These are phyloP conservation scores for Candida buenavistaensis DNA, from an alignment of 1,139 yeast species.

Conservation along the genomic window DNA sequence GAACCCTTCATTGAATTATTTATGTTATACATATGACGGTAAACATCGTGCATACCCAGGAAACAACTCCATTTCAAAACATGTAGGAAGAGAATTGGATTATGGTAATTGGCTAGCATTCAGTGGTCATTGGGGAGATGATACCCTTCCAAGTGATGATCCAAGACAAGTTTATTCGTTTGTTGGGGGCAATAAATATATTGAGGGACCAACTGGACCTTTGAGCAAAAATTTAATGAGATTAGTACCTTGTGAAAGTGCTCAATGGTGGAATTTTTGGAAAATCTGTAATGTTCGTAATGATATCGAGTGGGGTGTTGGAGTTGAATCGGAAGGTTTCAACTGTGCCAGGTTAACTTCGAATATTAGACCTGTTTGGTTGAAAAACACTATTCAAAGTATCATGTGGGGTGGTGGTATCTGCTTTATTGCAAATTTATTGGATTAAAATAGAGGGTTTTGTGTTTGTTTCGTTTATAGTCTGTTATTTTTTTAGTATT, in stretches of 20 bases:
- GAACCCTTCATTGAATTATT: conserved; percentile 83
- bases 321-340: conserved; percentile 81
- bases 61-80: conserved; percentile 41
- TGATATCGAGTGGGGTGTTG: conserved; percentile 79
- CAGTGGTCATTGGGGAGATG: conserved; percentile 93
- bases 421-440: conserved; percentile 59
- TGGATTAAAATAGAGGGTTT: conserved; percentile 16
- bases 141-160: conserved; percentile 62
- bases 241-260: conserved; percentile 72
- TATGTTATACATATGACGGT: conserved; percentile 81
- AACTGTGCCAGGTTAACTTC: conserved; percentile 63
- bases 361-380: conserved; percentile 49
- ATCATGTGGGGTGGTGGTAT: conserved; percentile 72
- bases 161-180: conserved; percentile 76
- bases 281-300: conserved; percentile 76
- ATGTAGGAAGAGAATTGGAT: conserved; percentile 54
- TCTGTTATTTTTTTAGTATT: too few relatives aligned
- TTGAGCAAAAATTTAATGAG: conserved; percentile 72
- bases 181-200: conserved; percentile 85
- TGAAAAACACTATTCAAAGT: conserved; percentile 47
- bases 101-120: conserved; percentile 80
- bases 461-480: neutral
- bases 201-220: conserved; percentile 94
- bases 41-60: conserved; percentile 37
- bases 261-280: conserved; percentile 84